Percentiles rank a stretch among this genome's conserved stretches.
These are phyloP conservation scores for Pleurotus sapidus DNA, from an alignment of 768 basidiomycete species.

Conservation along the genomic window DNA sequence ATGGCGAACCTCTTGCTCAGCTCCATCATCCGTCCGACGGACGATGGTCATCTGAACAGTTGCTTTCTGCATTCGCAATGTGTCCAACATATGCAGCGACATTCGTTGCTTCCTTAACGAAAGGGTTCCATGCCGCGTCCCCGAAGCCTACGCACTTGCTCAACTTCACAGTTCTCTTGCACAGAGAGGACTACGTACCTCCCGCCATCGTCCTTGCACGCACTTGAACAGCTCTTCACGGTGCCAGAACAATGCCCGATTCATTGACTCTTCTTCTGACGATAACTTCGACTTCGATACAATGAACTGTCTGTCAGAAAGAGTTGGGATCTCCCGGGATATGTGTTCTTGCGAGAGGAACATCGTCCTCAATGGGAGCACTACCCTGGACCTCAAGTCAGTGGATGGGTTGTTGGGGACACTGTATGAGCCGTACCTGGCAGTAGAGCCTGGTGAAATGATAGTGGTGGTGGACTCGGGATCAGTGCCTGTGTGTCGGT, in stretches of 20 bases:
- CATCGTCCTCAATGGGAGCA: constrained; percentile 73
- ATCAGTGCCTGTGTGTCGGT: constrained; percentile 31
- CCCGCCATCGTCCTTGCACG: constrained; percentile 77
- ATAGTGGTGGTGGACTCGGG: constrained; percentile 45
- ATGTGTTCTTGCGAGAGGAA: constrained; percentile 54
- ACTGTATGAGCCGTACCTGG: constrained; percentile 50
- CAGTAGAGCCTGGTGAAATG: constrained; percentile 87
- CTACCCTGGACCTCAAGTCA: constrained; percentile 38
- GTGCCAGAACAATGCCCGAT: constrained; percentile 94
- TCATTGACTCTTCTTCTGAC: constrained; percentile 52
- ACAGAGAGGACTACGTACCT: constrained; percentile 48
- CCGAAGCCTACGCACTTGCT: constrained; percentile 58
- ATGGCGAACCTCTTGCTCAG: constrained; percentile 14
- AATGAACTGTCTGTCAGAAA: constrained; percentile 90
- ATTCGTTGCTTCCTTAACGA: constrained; percentile 77
- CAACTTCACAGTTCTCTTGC: no score
- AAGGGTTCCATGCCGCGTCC: constrained; percentile 71
- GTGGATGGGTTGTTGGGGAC: neutral
- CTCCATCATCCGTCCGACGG: constrained; percentile 20
- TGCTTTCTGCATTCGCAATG: constrained; percentile 66
- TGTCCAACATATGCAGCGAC: constrained; percentile 76
- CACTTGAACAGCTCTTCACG: constrained; percentile 79
- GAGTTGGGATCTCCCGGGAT: constrained; percentile 73
- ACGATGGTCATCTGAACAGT: constrained; percentile 54
- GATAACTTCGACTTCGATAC: constrained; percentile 72